A percentile compares a stretch with the other conserved stretches of the same genome.
These are phyloP conservation scores for Dactylonectria estremocensis DNA, from an alignment of 2,329 filamentous ascomycete genomes.

Conservation along the genomic window DNA sequence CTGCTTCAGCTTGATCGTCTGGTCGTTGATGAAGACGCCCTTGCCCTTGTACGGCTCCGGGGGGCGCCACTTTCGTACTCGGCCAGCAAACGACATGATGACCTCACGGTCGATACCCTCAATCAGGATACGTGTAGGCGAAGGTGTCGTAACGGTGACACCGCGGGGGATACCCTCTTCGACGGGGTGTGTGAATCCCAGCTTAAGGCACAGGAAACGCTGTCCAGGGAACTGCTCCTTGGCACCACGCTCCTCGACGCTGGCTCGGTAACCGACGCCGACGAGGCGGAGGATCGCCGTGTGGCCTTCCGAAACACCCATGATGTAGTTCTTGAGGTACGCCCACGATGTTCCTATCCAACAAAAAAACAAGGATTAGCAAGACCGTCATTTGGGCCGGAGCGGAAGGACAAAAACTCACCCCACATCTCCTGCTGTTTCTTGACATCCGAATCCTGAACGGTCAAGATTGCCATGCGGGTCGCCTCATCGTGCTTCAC, in stretches of 20 bases:
- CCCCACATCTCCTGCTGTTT: conserved; percentile 97
- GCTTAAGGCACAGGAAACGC: conserved; percentile 92
- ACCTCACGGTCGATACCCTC: conserved; percentile 90
- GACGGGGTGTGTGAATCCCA: conserved; percentile 96
- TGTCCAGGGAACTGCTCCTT: conserved; percentile 86
- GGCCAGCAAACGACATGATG: conserved; percentile 91
- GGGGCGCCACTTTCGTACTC: conserved; percentile 88
- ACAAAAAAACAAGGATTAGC: conserved; percentile 27
- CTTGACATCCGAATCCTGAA: conserved; percentile 78
- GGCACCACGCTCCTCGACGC: conserved; percentile 81
- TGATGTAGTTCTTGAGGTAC: conserved; percentile 90
- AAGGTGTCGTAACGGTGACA: conserved; percentile 88
- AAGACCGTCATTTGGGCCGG: background rate
- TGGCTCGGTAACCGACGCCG: conserved; percentile 95
- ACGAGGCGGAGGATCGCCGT: conserved; percentile 93
- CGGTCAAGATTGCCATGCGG: conserved; percentile 76
- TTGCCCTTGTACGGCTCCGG: conserved; percentile 99
- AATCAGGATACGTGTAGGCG: conserved; percentile 91
- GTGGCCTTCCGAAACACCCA: conserved; percentile 96
- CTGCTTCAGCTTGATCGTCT: conserved; percentile 98
- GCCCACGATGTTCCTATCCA: conserved; percentile 86
- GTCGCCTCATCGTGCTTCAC: conserved; percentile 77
- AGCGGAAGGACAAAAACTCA: conserved; percentile 57
- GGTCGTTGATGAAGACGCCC: conserved; percentile 97
- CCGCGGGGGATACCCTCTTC: conserved; percentile 88